phyloP scores from a whole-genome alignment of 2,329 filamentous ascomycete genomes.

The Pseudopithomyces chartarum region DNA sequence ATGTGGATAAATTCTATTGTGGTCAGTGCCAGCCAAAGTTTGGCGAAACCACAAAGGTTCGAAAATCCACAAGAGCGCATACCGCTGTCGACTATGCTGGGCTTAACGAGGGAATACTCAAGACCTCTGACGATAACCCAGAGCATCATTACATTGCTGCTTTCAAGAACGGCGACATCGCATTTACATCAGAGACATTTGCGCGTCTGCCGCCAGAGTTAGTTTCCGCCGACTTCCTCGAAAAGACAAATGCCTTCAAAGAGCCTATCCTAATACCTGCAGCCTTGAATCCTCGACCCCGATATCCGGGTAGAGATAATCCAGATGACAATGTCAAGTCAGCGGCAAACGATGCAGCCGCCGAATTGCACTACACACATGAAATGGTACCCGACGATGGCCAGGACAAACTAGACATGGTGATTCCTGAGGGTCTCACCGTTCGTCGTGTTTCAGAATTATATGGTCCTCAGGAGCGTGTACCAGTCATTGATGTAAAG shows the following conservation, averaged over 20 bases:
- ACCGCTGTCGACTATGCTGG: slow-evolving; percentile 71
- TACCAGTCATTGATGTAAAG: slow-evolving; percentile 73
- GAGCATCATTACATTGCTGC: slow-evolving; percentile 72
- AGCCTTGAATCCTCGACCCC: slow-evolving; percentile 61
- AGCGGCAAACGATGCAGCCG: slow-evolving; percentile 3
- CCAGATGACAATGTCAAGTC: not conserved
- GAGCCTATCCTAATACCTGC: slow-evolving; percentile 71
- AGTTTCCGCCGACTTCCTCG: slow-evolving; percentile 66
- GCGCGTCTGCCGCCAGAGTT: slow-evolving; percentile 67
- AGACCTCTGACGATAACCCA: slow-evolving; percentile 66
- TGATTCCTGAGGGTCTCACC: slow-evolving; percentile 67
- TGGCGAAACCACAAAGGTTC: slow-evolving; percentile 69
- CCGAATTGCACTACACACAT: slow-evolving; percentile 50
- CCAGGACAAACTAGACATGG: slow-evolving; percentile 70
- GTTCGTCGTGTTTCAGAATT: slow-evolving; percentile 67
- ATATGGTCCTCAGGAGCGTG: slow-evolving; percentile 64
- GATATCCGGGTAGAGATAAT: slow-evolving; percentile 26
- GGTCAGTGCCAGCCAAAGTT: slow-evolving; percentile 61
- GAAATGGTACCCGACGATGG: slow-evolving; percentile 61
- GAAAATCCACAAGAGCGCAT: slow-evolving; percentile 68
- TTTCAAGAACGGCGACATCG: slow-evolving; percentile 68
- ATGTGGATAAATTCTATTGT: slow-evolving; percentile 72
- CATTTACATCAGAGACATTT: slow-evolving; percentile 65
- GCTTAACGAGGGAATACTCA: slow-evolving; percentile 68
- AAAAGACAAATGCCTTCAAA: slow-evolving; percentile 66